Base-by-base conservation (phyloP, 169 alveolate species). In the Cryptosporidium meleagridis region DNA sequence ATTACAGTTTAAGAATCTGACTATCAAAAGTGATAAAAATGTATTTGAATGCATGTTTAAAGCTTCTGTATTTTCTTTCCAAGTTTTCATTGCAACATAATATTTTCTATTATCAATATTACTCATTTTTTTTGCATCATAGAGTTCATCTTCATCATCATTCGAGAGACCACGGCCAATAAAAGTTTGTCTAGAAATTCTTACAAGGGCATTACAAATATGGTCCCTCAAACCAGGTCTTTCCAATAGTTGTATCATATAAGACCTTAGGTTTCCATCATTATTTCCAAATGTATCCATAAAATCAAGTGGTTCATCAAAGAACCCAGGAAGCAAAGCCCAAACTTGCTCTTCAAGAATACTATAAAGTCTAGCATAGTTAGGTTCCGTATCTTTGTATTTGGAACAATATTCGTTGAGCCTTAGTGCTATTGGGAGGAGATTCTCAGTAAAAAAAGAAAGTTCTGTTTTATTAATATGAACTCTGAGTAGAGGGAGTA, bases 321-420 rank as follows among this genome's bases (percentile, higher is more conserved):
- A 80, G 29, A 62, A 80, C 14, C 75, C 75, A n/a, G 89, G 89
- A 10, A 80, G 75, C 26, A 80, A n/a, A 48, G 89, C 69, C 89
- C 89, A 80, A 21, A 80, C 45, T 62, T 80, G 89, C 23, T 80
- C 89, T 62, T 80, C 89, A 23, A 80, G 67, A 61, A 80, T 80
- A 12, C 48, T 61, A 73, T 80, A 80, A 12, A 80, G 69, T 45
- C 67, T 80, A n/a, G 62, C 59, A 33, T 80, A 67, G 8, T 59
- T 62, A 10, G 73, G 89, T 37, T 80, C 80, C 1, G 68, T 62
- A 26, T 35, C 75, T 9, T 62, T 68, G 29, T 26, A 65, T 8
- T 80, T 52, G 29, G 75, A 41, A 14, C 48, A 35, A 16, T 44
- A 41, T 62, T 16, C 26, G 52, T 67, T 65, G 33, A 80, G 53